Evolutionary conservation across 208 protist species (phyloP), one percentile per base, ranked within the genome.

Genomic region (Trypanosoma avium): DNA sequence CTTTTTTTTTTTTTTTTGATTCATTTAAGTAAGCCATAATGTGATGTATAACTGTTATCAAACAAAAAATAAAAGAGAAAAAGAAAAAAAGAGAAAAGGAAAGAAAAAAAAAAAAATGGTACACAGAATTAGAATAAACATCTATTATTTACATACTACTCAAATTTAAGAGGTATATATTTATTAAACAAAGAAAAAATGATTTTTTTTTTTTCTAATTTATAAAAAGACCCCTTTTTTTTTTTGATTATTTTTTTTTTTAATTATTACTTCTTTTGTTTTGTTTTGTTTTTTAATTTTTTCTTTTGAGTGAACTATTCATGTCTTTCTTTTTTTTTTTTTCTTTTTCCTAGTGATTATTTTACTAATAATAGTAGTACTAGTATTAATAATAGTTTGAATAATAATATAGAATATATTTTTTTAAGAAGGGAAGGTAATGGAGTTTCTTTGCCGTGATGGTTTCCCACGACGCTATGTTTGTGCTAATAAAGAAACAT

Each of bases 401-500:
- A 1, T 15, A 42, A 13, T 42, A 42, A 38, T n/a, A 42, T 42
- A 9, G 36, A n/a, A 15, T 42, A 42, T 42, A 42, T n/a, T 15
- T 42, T 9, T 42, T 42, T 2, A 42, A n/a, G 36, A 42, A 42
- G 36, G 36, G 7, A 42, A 42, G 6, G 27, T 26, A 4, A 75
- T 75, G 69, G 54, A 64, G 36, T 75, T 75, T 53, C 7, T 59
- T 2, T 54, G 40, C 32, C 17, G n/a, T 10, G 52, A 70, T 4
- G 63, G 36, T 13, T 54, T 69, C 30, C 64, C 81, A 19, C 81
- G 78, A 30, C 83, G 81, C 21, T 77, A 90, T 58, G 57, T 81
- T 24, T 95, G 84, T 62, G 63, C 55, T 33, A 91, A 91, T 59
- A 74, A 67, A 26, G 58, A 72, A 9, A 91, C 86, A 4, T 86